These are phyloP conservation scores for Asterella californica DNA, from an alignment of 225 moss, liverwort and hornwort species.

Conservation along the genomic window DNA sequence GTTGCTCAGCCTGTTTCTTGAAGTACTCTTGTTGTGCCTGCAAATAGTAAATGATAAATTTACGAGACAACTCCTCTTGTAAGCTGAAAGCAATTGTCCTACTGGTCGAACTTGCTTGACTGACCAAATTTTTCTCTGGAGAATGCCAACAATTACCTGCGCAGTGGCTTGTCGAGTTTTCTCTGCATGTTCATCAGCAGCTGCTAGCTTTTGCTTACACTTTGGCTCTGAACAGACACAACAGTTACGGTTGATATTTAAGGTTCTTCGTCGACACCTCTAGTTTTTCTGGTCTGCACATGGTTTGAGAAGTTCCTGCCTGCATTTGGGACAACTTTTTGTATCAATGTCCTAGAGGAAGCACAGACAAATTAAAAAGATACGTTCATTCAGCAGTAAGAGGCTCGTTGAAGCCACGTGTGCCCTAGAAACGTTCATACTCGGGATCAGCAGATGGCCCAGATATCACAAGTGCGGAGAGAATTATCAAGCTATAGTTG, in stretches of 20 bases:
- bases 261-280: too few relatives aligned
- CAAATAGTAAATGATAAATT: conserved; percentile 5
- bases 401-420: too few relatives aligned
- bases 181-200: conserved; percentile 91
- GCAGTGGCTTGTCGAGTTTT: conserved; percentile 75
- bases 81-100: too few relatives aligned
- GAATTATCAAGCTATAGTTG: too few relatives aligned
- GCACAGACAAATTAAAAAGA: not conserved
- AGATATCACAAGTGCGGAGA: too few relatives aligned
- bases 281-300: too few relatives aligned
- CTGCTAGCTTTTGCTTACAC: conserved; percentile 95
- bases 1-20: conserved; percentile 67
- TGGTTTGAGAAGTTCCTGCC: too few relatives aligned
- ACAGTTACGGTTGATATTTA: too few relatives aligned
- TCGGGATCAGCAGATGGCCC: too few relatives aligned
- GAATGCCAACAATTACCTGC: conserved; percentile 42
- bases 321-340: too few relatives aligned
- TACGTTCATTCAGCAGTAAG: not conserved
- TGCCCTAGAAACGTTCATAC: too few relatives aligned
- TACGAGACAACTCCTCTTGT: not conserved
- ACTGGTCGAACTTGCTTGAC: not conserved
- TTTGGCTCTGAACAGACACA: conserved; percentile 56
- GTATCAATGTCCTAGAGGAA: too few relatives aligned
- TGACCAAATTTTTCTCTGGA: not conserved
- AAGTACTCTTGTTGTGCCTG: conserved; percentile 93